Conservation (phyloP, 345 rosid genomes). For the Brassica cretica region DNA sequence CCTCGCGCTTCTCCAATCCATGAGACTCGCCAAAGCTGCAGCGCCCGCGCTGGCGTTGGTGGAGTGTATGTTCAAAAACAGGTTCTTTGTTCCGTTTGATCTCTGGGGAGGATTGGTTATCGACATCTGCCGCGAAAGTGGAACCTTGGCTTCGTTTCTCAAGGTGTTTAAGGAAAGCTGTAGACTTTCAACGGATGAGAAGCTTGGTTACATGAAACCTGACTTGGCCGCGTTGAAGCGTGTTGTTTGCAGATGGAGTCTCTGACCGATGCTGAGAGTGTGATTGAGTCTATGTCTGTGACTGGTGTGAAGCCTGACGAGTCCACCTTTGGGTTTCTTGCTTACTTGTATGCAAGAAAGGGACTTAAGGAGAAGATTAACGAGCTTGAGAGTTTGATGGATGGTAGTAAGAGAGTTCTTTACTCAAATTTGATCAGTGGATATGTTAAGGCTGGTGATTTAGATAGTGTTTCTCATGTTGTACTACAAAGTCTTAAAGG, state of each 20-base stretch:
- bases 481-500: constrained; percentile 44
- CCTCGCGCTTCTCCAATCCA: constrained; percentile 52
- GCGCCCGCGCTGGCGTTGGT: constrained; percentile 76
- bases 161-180: constrained; percentile 65
- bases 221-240: constrained; percentile 62
- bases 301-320: constrained; percentile 72
- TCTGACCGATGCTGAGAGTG: constrained; percentile 60
- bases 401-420: constrained; percentile 44
- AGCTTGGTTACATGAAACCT: constrained; percentile 69
- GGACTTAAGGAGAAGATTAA: constrained; percentile 60
- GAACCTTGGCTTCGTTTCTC: constrained; percentile 49
- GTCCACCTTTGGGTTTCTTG: constrained; percentile 70
- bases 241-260: constrained; percentile 62
- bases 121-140: constrained; percentile 54
- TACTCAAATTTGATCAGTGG: constrained; percentile 66
- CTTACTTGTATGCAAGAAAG: constrained; percentile 71
- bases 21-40: constrained; percentile 54
- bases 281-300: constrained; percentile 63
- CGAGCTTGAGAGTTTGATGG: constrained; percentile 60
- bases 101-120: constrained; percentile 65
- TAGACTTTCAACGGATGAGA: constrained; percentile 70
- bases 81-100: constrained; percentile 73
- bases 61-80: constrained; percentile 67
- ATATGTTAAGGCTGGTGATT: constrained; percentile 58
- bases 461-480: constrained; percentile 54